phyloP scores from a whole-genome alignment of 139 green algal genomes.

The Chlamydomonas asymmetrica region DNA sequence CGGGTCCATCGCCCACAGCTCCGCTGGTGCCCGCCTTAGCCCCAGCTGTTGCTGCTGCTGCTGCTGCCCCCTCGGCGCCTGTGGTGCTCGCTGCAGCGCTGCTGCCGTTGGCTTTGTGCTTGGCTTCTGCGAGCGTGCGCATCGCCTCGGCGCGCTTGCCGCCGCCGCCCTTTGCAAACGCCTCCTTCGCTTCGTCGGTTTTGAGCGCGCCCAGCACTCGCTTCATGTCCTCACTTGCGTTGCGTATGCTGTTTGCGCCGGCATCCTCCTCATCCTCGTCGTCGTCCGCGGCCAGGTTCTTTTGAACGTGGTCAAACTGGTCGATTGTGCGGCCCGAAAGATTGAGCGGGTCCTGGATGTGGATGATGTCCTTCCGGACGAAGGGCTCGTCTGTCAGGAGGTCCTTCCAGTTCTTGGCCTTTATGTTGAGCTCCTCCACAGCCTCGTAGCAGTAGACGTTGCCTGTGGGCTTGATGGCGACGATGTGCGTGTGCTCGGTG shows the following conservation, averaged over 20 bases:
- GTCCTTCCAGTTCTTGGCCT: constrained; percentile 92
- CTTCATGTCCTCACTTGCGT: constrained; percentile 76
- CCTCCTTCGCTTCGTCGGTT: constrained; percentile 39
- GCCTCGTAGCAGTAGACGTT: constrained; percentile 85
- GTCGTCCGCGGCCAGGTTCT: constrained; percentile 38
- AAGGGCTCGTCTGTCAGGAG: constrained; percentile 89
- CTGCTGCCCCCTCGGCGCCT: constrained; percentile 8
- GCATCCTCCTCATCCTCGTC: constrained; percentile 29
- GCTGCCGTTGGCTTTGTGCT: constrained; percentile 31
- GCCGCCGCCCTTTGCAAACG: constrained; percentile 46
- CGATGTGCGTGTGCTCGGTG: constrained; percentile 96
- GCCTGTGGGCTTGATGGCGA: constrained; percentile 82
- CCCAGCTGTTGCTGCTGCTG: not conserved
- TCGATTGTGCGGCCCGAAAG: constrained; percentile 51
- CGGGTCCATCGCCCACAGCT: not conserved
- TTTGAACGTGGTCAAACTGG: constrained; percentile 91
- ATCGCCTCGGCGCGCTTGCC: constrained; percentile 57
- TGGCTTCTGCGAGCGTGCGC: constrained; percentile 67
- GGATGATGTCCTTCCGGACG: constrained; percentile 90
- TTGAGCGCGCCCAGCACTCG: constrained; percentile 62
- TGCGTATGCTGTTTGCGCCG: constrained; percentile 37
- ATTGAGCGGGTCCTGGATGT: constrained; percentile 83
- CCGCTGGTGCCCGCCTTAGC: not conserved
- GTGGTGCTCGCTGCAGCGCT: not conserved
- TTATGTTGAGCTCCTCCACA: constrained; percentile 92